These are phyloP conservation scores for Suillus hirtellus DNA, from an alignment of 768 basidiomycete genomes.

Conservation along the genomic window DNA sequence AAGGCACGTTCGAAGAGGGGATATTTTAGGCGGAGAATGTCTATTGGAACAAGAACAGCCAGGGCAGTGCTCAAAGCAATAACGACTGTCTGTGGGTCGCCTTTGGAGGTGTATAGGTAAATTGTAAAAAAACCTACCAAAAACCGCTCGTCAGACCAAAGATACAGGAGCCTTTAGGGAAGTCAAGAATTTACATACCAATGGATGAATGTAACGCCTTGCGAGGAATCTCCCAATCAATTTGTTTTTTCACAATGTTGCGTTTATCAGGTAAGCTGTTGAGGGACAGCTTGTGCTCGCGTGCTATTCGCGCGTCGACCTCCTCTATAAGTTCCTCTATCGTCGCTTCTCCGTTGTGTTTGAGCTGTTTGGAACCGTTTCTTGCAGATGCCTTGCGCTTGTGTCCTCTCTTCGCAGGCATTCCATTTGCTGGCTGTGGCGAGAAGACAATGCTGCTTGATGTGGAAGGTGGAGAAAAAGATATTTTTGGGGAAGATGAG, in stretches of 20 bases:
- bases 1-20: slow-evolving; percentile 67
- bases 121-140: slow-evolving; percentile 62
- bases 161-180: slow-evolving; percentile 5
- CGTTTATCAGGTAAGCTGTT: slow-evolving; percentile 15
- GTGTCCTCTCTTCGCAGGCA: slow-evolving; percentile 38
- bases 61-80: slow-evolving; percentile 65
- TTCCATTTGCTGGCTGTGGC: slow-evolving; percentile 31
- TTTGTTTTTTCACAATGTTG: slow-evolving; percentile 33
- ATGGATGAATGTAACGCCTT: slow-evolving; percentile 88
- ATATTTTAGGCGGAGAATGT: slow-evolving; percentile 69
- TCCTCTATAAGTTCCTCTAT: slow-evolving; percentile 30
- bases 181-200: slow-evolving; percentile 43
- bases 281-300: slow-evolving; percentile 21
- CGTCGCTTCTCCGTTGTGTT: slow-evolving; percentile 13
- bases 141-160: slow-evolving; percentile 10
- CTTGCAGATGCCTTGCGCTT: slow-evolving; percentile 24
- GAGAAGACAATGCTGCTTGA: slow-evolving; percentile 16
- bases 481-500: slow-evolving; percentile 50
- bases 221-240: slow-evolving; percentile 90
- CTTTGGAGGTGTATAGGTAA: slow-evolving; percentile 53
- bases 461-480: slow-evolving; percentile 32
- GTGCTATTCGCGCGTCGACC: slow-evolving; percentile 19
- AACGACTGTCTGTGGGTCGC: slow-evolving; percentile 53
- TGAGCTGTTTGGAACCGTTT: slow-evolving; percentile 27
- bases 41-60: slow-evolving; percentile 68